Base-by-base conservation (phyloP, 768 basidiomycete genomes). In the Pleurotus citrinopileatus region DNA sequence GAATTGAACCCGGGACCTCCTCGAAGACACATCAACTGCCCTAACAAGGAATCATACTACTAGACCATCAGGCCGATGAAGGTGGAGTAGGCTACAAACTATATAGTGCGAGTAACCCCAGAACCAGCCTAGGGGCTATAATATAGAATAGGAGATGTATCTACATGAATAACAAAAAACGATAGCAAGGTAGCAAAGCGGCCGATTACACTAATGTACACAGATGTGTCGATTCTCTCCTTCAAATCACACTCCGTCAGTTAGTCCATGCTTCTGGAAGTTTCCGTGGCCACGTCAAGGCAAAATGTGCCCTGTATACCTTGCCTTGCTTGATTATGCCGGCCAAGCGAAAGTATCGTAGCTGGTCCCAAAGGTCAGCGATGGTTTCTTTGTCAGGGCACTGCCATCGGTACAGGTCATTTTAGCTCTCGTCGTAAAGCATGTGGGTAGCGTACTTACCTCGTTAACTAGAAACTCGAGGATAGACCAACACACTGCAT, bases 1-100 rank as follows among this genome's bases (percentile, higher is more conserved):
- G 86, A 86, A 86, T 87, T 86, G 86, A 89, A 87, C 86, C 85
- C 84, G 80, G 84, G 84, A 87, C 87, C 86, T 87, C 85, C 85
- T 86, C 84, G 80, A 85, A 19, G 37, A 8, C 9, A 10, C 20
- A 15, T n/a, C n/a, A n/a, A n/a, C n/a, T n/a, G 37, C 48, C 48
- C 48, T 51, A 51, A 51, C 48, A 51, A 51, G 48, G 48, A 51
- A 51, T 51, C 48, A 51, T 51, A 51, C 48, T 51, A 51, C 48
- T 51, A 51, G 48, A 51, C 48, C 48, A 51, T 51, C 48, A 51
- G 48, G 48, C 48, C 48, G 48, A 51, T 37, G 48, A 9, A 23
- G 12, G 25, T 34, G 32, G 23, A 12, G 8, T 1, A 22, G 20
- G n/a, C 40, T 1, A 42, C 40, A 8, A 15, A 7, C 32, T 34